Conservation (phyloP, 805 yeast genomes). For the Wickerhamiella bombiphila region DNA sequence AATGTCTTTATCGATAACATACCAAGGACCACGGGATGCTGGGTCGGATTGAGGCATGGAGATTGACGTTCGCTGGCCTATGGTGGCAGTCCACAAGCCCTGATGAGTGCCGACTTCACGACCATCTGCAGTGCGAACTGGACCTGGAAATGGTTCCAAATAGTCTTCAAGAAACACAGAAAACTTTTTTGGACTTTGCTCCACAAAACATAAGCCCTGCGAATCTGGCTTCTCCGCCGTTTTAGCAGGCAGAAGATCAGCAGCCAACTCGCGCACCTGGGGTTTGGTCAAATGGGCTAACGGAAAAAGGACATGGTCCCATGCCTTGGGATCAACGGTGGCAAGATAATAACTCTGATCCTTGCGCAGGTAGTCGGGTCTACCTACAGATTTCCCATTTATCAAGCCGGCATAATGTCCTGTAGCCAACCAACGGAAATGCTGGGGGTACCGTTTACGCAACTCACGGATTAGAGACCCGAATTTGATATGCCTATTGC, state of each 20-base stretch:
- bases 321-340: conserved; percentile 35
- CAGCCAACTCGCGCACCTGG: conserved; percentile 55
- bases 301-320: conserved; percentile 53
- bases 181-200: conserved; percentile 42
- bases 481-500: conserved; percentile 76
- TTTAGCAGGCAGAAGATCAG: conserved; percentile 29
- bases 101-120: conserved; percentile 63
- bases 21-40: conserved; percentile 66
- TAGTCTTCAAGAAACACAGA: conserved; percentile 61
- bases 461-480: conserved; percentile 47
- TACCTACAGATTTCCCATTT: conserved; percentile 10
- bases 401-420: conserved; percentile 34
- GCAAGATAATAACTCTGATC: conserved; percentile 90
- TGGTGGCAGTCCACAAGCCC: conserved; percentile 91
- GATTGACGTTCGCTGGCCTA: conserved; percentile 72
- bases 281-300: conserved; percentile 68
- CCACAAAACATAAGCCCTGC: conserved; percentile 87
- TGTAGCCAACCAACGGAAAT: conserved; percentile 74
- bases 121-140: conserved; percentile 64
- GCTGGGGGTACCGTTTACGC: conserved; percentile 7
- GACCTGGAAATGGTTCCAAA: conserved; percentile 58
- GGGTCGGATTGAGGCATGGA: conserved; percentile 87
- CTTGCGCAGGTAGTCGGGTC: conserved; percentile 46
- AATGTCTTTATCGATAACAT: conserved; percentile 54
- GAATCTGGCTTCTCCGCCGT: conserved; percentile 81